A percentile compares a stretch with the other conserved stretches of the same genome.
These are phyloP conservation scores for Herpetomonas samuelpessoai DNA, from an alignment of 208 protist species.

Conservation along the genomic window DNA sequence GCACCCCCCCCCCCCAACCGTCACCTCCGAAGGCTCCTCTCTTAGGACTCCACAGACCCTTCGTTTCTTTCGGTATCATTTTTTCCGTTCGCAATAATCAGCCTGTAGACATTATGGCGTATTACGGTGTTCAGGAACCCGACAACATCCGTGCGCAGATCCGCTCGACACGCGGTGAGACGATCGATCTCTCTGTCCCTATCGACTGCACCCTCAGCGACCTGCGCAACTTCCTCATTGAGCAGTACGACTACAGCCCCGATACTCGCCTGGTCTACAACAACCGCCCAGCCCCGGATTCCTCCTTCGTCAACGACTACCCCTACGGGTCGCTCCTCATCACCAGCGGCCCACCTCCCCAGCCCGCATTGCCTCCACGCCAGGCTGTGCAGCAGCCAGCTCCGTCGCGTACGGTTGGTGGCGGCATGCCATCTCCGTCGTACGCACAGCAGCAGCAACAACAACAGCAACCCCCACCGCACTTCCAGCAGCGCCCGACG, in stretches of 20 bases:
- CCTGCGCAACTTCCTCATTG: constrained; percentile 56
- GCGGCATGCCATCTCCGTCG: too few relatives aligned
- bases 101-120: constrained; percentile 44
- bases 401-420: too few relatives aligned
- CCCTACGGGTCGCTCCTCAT: constrained; percentile 71
- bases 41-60: too few relatives aligned
- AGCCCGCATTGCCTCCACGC: not conserved
- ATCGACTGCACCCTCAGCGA: constrained; percentile 50
- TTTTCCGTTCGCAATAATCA: too few relatives aligned
- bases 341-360: constrained; percentile 13
- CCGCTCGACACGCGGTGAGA: constrained; percentile 59
- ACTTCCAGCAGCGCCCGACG: constrained; percentile 1
- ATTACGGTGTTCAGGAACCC: constrained; percentile 17
- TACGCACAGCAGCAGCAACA: constrained; percentile 5
- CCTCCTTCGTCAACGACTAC: constrained; percentile 42
- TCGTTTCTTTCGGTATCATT: too few relatives aligned
- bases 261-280: constrained; percentile 47
- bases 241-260: constrained; percentile 62
- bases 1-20: too few relatives aligned
- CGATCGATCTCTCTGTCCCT: constrained; percentile 62
- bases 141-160: constrained; percentile 52
- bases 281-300: constrained; percentile 16
- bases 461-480: constrained; percentile 8
- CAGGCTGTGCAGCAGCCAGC: constrained; percentile 5
- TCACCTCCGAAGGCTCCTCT: too few relatives aligned